These are phyloP conservation scores for Starmera stellimalicola DNA, from an alignment of 1,139 yeast species.

Conservation along the genomic window DNA sequence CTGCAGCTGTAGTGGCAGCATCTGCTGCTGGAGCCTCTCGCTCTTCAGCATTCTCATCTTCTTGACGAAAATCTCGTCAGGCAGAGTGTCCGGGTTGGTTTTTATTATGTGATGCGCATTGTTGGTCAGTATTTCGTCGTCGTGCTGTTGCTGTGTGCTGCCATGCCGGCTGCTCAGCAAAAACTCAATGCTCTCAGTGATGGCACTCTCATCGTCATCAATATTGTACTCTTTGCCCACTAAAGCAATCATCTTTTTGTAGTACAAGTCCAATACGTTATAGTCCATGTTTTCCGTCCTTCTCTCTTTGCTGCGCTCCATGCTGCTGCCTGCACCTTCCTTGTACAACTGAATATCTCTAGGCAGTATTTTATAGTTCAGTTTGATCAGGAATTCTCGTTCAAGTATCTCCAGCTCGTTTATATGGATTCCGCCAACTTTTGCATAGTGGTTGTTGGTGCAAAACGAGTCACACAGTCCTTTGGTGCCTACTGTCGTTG, in stretches of 20 bases:
- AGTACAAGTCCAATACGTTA: slow-evolving; percentile 47
- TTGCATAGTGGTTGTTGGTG: slow-evolving; percentile 88
- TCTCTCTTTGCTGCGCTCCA: slow-evolving; percentile 10
- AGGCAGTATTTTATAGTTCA: slow-evolving; percentile 70
- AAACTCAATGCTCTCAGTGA: slow-evolving; percentile 3
- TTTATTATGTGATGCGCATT: slow-evolving; percentile 3
- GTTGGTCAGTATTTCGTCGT: background rate
- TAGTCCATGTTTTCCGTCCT: slow-evolving; percentile 22
- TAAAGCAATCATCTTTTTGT: slow-evolving; percentile 48
- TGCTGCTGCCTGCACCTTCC: slow-evolving; percentile 20
- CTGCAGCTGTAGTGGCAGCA: too few species aligned
- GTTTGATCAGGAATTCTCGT: slow-evolving; percentile 74
- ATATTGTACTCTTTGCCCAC: slow-evolving; percentile 33
- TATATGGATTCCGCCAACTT: slow-evolving; percentile 89
- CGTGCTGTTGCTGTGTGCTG: background rate
- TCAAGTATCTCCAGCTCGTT: slow-evolving; percentile 82
- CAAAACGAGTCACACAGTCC: slow-evolving; percentile 92
- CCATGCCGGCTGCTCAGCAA: too few species aligned
- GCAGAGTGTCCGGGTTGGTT: slow-evolving; percentile 10
- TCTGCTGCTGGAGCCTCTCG: too few species aligned
- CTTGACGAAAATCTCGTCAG: slow-evolving; percentile 4
- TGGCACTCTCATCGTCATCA: slow-evolving; percentile 9
- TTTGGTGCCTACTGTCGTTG: slow-evolving; percentile 86
- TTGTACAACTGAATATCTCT: slow-evolving; percentile 29
- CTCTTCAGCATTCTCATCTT: background rate